A percentile compares a stretch with the other conserved stretches of the same genome.
Evolutionary conservation across 2,329 filamentous ascomycete genomes (phyloP).

Genomic region (Penicillium sp.): DNA sequence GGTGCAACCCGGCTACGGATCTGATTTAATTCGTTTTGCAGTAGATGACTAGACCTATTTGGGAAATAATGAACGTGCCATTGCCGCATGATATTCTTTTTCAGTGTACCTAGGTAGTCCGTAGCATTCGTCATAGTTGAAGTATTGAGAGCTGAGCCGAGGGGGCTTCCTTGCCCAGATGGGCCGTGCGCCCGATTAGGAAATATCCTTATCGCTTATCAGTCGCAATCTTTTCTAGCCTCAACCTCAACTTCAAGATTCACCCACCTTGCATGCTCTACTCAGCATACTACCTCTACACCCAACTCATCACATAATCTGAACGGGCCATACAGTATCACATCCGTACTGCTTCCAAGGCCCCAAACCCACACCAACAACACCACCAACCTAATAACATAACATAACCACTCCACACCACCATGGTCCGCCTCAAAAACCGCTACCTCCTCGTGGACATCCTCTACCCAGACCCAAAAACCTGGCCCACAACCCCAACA

Average conservation of each 20-base stretch:
- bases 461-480: slow-evolving; percentile 67
- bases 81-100: slow-evolving; percentile 21
- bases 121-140: background rate
- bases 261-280: background rate
- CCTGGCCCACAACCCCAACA: slow-evolving; percentile 33
- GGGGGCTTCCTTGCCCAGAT: background rate
- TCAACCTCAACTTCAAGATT: background rate
- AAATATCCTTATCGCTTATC: slow-evolving; percentile 18
- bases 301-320: background rate
- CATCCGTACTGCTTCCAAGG: background rate
- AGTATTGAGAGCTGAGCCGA: background rate
- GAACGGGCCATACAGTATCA: too few species aligned
- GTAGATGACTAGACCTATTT: slow-evolving; percentile 29
- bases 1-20: slow-evolving; percentile 26
- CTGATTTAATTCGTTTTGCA: slow-evolving; percentile 26
- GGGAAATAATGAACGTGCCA: slow-evolving; percentile 28
- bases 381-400: background rate
- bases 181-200: background rate
- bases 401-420: slow-evolving; percentile 13
- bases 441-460: slow-evolving; percentile 95
- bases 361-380: background rate
- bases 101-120: background rate
- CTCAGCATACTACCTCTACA: background rate
- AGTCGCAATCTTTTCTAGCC: slow-evolving; percentile 9
- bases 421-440: slow-evolving; percentile 94